Percentiles rank a stretch among this genome's conserved stretches.
Evolutionary conservation across 192 early-diverging fungal genomes (phyloP).

Genomic region (Backusella westeae): DNA sequence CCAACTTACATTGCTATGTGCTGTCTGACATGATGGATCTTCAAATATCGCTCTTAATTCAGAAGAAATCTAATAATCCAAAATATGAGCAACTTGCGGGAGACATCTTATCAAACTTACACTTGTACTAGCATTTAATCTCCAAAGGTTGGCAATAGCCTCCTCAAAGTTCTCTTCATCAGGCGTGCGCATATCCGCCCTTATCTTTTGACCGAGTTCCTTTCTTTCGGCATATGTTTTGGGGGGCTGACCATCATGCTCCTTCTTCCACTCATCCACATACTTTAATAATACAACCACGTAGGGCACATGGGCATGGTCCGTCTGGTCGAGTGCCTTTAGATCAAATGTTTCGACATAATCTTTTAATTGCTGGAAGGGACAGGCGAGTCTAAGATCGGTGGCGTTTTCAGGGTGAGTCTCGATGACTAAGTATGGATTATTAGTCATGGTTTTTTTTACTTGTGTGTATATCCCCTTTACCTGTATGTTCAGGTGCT

Average conservation of each 20-base stretch:
- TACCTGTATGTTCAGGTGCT: slow-evolving; percentile 80
- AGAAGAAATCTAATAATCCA: slow-evolving; percentile 41
- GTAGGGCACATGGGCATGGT: slow-evolving; percentile 83
- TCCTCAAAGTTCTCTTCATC: slow-evolving; percentile 93
- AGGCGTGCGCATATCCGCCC: slow-evolving; percentile 48
- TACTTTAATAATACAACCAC: slow-evolving; percentile 78
- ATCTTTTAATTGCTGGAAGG: slow-evolving; percentile 69
- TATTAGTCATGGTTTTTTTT: background rate
- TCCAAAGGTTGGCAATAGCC: slow-evolving; percentile 65
- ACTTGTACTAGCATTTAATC: slow-evolving; percentile 19
- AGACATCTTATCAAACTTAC: background rate
- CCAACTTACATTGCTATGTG: slow-evolving; percentile 25
- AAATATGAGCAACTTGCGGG: background rate
- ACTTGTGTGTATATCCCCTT: background rate
- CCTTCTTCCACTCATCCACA: slow-evolving; percentile 69
- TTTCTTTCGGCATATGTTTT: slow-evolving; percentile 58
- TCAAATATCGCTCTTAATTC: slow-evolving; percentile 53
- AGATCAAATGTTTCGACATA: slow-evolving; percentile 72
- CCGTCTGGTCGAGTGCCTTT: slow-evolving; percentile 58
- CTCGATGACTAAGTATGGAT: slow-evolving; percentile 72
- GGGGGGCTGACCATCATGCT: slow-evolving; percentile 63
- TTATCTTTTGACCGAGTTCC: slow-evolving; percentile 64
- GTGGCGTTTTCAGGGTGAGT: slow-evolving; percentile 75
- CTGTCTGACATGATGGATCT: slow-evolving; percentile 51
- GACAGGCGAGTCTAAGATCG: slow-evolving; percentile 82